Evolutionary conservation across 208 protist species (phyloP).

Genomic region (Plasmodiophora brassicae): DNA sequence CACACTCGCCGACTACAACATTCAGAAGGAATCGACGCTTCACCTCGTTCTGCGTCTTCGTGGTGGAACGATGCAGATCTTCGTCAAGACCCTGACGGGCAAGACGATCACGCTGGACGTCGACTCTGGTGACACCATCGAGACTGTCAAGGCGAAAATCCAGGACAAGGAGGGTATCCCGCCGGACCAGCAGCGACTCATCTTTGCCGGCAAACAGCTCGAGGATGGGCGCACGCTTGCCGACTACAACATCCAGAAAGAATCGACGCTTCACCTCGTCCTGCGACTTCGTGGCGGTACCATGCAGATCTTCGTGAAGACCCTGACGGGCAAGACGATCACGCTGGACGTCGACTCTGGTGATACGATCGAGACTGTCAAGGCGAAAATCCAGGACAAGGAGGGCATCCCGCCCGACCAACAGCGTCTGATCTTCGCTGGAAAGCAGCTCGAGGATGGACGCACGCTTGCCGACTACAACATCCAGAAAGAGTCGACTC

Average conservation of each 20-base stretch:
- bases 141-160: conserved; percentile 95
- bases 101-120: conserved; percentile 97
- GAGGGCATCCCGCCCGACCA: conserved; percentile 78
- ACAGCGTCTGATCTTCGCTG: conserved; percentile 80
- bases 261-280: conserved; percentile 32
- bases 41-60: conserved; percentile 5
- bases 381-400: conserved; percentile 84
- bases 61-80: conserved; percentile 74
- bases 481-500: conserved; percentile 19
- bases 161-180: conserved; percentile 83
- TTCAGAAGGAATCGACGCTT: conserved; percentile 20
- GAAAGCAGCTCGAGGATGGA: conserved; percentile 82
- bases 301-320: conserved; percentile 85
- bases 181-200: conserved; percentile 79
- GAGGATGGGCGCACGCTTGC: conserved; percentile 77
- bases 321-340: conserved; percentile 81
- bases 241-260: conserved; percentile 46
- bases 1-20: conserved; percentile 61
- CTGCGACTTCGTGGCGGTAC: conserved; percentile 34
- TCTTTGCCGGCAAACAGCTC: conserved; percentile 83
- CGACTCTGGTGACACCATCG: conserved; percentile 88
- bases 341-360: conserved; percentile 80
- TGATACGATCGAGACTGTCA: conserved; percentile 86
- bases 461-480: conserved; percentile 65
- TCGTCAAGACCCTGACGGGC: conserved; percentile 91